phyloP scores from a whole-genome alignment of 2,329 filamentous ascomycete genomes.

The Calonectria ilicicola region DNA sequence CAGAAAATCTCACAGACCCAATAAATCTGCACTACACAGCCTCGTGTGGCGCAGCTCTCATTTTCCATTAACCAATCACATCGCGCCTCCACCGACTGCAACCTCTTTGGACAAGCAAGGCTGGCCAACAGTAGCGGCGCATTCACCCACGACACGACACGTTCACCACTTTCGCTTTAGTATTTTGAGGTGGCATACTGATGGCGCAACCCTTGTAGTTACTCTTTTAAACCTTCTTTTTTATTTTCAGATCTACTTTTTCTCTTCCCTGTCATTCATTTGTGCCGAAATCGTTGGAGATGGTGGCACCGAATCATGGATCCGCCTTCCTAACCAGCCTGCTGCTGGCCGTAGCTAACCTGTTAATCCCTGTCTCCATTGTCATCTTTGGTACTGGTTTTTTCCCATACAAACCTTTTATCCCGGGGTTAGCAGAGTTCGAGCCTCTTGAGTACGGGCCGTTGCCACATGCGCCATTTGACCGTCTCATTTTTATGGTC shows the following conservation, averaged over 20 bases:
- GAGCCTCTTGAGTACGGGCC: conserved; percentile 65
- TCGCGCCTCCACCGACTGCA: background rate
- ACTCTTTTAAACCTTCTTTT: conserved; percentile 25
- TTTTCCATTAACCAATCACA: conserved; percentile 29
- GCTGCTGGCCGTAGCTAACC: conserved; percentile 75
- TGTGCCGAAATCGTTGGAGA: conserved; percentile 25
- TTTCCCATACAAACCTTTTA: conserved; percentile 96
- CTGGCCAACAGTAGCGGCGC: conserved; percentile 30
- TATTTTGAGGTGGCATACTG: conserved; percentile 16
- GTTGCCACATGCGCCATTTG: conserved; percentile 78
- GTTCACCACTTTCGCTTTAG: conserved; percentile 34
- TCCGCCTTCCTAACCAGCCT: conserved; percentile 48
- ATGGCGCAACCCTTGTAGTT: conserved; percentile 34
- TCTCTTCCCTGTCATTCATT: conserved; percentile 17
- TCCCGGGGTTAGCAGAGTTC: conserved; percentile 84
- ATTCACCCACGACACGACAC: conserved; percentile 41
- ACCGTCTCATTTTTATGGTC: conserved; percentile 96
- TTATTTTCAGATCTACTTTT: conserved; percentile 1
- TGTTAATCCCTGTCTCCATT: conserved; percentile 81
- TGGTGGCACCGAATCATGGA: conserved; percentile 41
- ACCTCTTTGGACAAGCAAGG: conserved; percentile 42
- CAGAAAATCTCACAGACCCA: conserved; percentile 24
- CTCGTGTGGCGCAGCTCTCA: conserved; percentile 41
- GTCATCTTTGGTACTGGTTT: conserved; percentile 88
- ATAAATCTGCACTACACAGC: conserved; percentile 26